Conservation (phyloP, 441 rosid genomes). For the Capsella rubella region DNA sequence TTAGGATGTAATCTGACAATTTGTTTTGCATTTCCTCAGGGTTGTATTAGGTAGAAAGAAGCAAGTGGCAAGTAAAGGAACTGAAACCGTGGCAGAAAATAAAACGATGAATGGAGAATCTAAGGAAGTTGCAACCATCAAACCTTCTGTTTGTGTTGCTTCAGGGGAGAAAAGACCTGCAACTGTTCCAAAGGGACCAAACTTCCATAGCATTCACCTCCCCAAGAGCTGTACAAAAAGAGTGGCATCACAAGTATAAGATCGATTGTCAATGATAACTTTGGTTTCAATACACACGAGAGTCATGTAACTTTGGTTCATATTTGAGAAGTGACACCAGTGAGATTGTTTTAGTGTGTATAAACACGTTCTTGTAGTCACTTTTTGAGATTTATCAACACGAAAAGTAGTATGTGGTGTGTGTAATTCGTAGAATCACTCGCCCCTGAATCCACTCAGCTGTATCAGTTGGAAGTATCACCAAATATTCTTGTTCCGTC, state of each 20-base stretch:
- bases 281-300: conserved; percentile 1
- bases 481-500: not conserved
- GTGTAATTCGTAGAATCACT: not conserved
- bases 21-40: conserved; percentile 16
- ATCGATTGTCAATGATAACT: not conserved
- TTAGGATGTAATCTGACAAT: not conserved
- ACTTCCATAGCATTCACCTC: conserved; percentile 40
- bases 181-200: conserved; percentile 47
- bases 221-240: conserved; percentile 45
- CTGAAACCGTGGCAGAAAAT: not conserved
- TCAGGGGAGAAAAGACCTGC: conserved; percentile 39
- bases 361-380: not conserved
- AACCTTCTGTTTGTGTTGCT: conserved; percentile 37
- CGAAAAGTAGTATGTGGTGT: not conserved
- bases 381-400: not conserved
- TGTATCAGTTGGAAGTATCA: not conserved
- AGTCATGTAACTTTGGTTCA: not conserved
- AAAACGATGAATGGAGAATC: conserved; percentile 20
- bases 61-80: conserved; percentile 24
- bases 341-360: conserved; percentile 1
- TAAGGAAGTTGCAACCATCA: conserved; percentile 32
- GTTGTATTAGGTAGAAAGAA: conserved; percentile 32
- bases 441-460: not conserved
- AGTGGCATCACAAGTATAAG: conserved; percentile 26
- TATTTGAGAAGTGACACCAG: conserved; percentile 3